Base-by-base conservation (phyloP, 2,329 filamentous ascomycete species). In the Diaporthe vaccinii region DNA sequence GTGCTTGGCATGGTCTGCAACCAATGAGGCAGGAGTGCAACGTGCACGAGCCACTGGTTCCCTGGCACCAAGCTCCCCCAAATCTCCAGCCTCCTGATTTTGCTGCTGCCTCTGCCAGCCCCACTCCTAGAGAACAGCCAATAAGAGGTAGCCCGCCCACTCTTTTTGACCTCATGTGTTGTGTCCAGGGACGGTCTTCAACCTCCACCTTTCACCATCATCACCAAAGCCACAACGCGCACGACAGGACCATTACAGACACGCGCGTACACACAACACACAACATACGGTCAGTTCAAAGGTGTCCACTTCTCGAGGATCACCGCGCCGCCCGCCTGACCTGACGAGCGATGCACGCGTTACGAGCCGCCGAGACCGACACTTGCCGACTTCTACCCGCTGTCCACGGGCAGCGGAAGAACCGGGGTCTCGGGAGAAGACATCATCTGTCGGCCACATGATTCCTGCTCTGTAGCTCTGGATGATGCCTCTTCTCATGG, bases 261-360 rank as follows among this genome's bases (percentile, higher is more conserved):
- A 51, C 41, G 12, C 69, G 39, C 67, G 46, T 59, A 36, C 61
- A 22, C 41, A 31, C 17, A 51, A 44, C 70, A 51, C 59, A 59
- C 59, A 73, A 76, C 46, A 39, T 57, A 76, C 67, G 75, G 75
- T 76, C 53, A 76, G 75, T 76, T 76, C 75, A 76, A 76, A 76
- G 75, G 75, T 75, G 75, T 76, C 73, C 74, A 73, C 44, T 59
- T 70, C 53, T 67, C 41, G 71, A 73, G 75, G 75, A 75, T 67
- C 46, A 55, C 75, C 75, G 73, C 73, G 70, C 62, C 70, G 70
- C 62, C 73, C 75, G 75, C 73, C 75, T 55, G n/a, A 71, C 69
- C 25, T 6, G 73, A 76, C 58, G 34, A 65, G 69, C 61, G 58
- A 67, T 41, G 62, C 69, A 70, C 61, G 61, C 73, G 75, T 76